These are phyloP conservation scores for Podospora pseudoanserina DNA, from an alignment of 495 filamentous ascomycete genomes.

Conservation along the genomic window DNA sequence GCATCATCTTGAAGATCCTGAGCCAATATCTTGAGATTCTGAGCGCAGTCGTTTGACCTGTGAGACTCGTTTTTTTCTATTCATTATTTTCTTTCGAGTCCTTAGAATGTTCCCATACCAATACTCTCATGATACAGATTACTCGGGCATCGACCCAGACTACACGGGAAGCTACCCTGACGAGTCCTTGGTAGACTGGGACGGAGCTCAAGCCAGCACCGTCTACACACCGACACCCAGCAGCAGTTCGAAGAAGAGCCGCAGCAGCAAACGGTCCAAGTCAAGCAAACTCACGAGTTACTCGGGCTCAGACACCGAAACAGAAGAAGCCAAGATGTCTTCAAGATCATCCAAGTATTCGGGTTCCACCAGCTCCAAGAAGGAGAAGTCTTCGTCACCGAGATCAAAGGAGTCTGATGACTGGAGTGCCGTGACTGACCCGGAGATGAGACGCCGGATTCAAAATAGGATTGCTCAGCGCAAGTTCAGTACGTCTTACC, in stretches of 20 bases:
- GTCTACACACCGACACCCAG: constrained; percentile 10
- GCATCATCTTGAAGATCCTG: constrained; percentile 16
- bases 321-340: constrained; percentile 32
- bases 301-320: constrained; percentile 36
- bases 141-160: constrained; percentile 15
- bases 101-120: constrained; percentile 32
- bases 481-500: constrained; percentile 51
- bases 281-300: constrained; percentile 11
- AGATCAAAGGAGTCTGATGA: constrained; percentile 48
- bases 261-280: constrained; percentile 18
- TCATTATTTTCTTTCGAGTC: constrained; percentile 6
- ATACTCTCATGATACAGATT: constrained; percentile 27
- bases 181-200: constrained; percentile 3
- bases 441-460: constrained; percentile 56
- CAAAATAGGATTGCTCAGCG: constrained; percentile 60
- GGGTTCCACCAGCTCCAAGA: constrained; percentile 31
- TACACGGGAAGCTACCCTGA: neutral
- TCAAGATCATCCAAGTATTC: constrained; percentile 34
- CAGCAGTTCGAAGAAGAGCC: constrained; percentile 11
- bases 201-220: constrained; percentile 14
- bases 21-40: constrained; percentile 12
- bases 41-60: constrained; percentile 17
- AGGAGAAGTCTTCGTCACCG: constrained; percentile 31
- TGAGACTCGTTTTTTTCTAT: constrained; percentile 22
- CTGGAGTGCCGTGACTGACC: constrained; percentile 58